Conservation (phyloP, 345 rosid species). For the Pistacia atlantica region DNA sequence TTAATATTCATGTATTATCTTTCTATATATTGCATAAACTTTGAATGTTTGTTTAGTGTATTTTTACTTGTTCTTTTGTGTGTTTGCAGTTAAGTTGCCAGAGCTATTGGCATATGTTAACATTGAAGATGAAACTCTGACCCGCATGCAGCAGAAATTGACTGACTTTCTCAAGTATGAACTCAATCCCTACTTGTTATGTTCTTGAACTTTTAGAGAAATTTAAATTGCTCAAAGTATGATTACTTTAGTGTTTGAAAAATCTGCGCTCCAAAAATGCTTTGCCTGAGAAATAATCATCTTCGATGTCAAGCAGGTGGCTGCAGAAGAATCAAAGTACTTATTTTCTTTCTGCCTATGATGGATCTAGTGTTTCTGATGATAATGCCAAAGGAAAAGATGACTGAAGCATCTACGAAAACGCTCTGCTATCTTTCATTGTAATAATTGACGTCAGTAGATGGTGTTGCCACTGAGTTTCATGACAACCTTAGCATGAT, state of each 20-base stretch:
- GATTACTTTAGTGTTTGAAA: not conserved
- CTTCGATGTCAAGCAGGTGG: slow-evolving; percentile 48
- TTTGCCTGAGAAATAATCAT: not conserved
- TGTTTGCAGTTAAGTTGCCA: slow-evolving; percentile 83
- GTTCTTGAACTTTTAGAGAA: not conserved
- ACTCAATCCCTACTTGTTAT: not conserved
- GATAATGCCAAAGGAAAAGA: slow-evolving; percentile 79
- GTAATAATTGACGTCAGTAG: not conserved
- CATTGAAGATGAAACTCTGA: slow-evolving; percentile 89
- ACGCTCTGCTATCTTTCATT: slow-evolving; percentile 9
- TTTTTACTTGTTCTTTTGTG: not conserved
- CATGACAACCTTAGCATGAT: not conserved
- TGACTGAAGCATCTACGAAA: slow-evolving; percentile 33
- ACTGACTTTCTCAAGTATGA: slow-evolving; percentile 83
- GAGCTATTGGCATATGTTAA: slow-evolving; percentile 81
- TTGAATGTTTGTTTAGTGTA: not conserved
- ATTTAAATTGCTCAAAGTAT: not conserved
- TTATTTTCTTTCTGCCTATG: slow-evolving; percentile 74
- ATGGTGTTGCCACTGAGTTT: slow-evolving; percentile 4
- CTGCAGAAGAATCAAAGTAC: slow-evolving; percentile 89
- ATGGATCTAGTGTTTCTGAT: slow-evolving; percentile 54
- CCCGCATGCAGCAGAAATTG: slow-evolving; percentile 75
- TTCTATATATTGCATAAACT: not conserved
- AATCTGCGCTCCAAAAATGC: not conserved
- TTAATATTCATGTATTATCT: not conserved